phyloP scores from a whole-genome alignment of 2,329 filamentous ascomycete genomes.

The Teratosphaeria epicoccoides region DNA sequence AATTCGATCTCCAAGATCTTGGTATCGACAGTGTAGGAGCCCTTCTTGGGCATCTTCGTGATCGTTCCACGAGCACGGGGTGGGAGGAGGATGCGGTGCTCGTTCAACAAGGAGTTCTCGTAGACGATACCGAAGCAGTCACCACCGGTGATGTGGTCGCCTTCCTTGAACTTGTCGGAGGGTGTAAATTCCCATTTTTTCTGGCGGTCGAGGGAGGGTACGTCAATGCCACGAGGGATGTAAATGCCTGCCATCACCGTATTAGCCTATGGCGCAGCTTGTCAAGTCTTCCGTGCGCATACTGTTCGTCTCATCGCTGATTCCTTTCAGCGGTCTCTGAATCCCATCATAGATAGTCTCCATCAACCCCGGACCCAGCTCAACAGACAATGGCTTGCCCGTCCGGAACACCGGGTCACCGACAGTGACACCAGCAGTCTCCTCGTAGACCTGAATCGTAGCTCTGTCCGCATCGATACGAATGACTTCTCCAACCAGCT shows the following conservation, averaged over 20 bases:
- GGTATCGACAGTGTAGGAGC: constrained; percentile 85
- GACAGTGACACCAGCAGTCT: constrained; percentile 93
- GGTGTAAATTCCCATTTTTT: constrained; percentile 98
- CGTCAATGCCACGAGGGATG: constrained; percentile 85
- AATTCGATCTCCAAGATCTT: constrained; percentile 95
- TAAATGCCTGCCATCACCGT: constrained; percentile 52
- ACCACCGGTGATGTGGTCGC: constrained; percentile 92
- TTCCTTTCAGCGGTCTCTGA: constrained; percentile 82
- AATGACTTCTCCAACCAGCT: constrained; percentile 94
- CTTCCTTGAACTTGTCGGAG: constrained; percentile 64
- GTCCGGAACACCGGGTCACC: constrained; percentile 86
- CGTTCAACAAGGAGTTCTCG: constrained; percentile 89
- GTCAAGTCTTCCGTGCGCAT: background rate
- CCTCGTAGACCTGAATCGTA: constrained; percentile 97
- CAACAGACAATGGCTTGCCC: constrained; percentile 92
- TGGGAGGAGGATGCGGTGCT: constrained; percentile 87
- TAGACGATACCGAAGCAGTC: constrained; percentile 92
- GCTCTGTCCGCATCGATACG: constrained; percentile 92
- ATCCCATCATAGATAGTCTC: constrained; percentile 99
- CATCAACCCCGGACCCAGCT: constrained; percentile 91
- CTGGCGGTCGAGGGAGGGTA: constrained; percentile 76
- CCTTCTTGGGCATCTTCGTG: constrained; percentile 78
- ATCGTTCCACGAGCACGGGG: constrained; percentile 85
- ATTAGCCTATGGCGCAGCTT: background rate
- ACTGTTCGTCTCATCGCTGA: constrained; percentile 64